A percentile compares a stretch with the other conserved stretches of the same genome.
Conservation (phyloP, 1,139 yeast species). For the Meyerozyma elateridarum region DNA sequence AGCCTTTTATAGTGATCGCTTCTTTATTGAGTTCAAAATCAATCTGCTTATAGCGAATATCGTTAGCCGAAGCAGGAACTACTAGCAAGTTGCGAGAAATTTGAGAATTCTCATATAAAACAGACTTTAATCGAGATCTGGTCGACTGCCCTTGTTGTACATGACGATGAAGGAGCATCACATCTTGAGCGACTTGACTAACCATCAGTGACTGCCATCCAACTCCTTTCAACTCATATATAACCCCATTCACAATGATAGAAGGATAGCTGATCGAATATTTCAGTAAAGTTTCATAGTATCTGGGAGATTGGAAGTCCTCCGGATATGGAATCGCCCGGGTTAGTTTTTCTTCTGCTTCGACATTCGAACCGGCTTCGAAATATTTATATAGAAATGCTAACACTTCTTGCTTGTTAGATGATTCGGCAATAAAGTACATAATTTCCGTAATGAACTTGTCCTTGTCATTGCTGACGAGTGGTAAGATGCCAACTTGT, state of each 20-base stretch:
- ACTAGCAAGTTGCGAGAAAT: slow-evolving; percentile 29
- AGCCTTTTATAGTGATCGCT: slow-evolving; percentile 16
- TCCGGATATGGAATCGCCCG: slow-evolving; percentile 16
- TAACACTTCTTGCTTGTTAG: slow-evolving; percentile 32
- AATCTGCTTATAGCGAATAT: slow-evolving; percentile 30
- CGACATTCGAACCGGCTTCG: slow-evolving; percentile 21
- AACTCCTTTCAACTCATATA: slow-evolving; percentile 34
- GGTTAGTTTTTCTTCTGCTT: slow-evolving; percentile 24
- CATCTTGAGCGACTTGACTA: slow-evolving; percentile 36
- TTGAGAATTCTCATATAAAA: slow-evolving; percentile 32
- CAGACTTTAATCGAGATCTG: slow-evolving; percentile 19
- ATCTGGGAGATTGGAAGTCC: slow-evolving; percentile 11
- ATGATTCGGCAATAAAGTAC: slow-evolving; percentile 28
- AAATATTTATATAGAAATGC: slow-evolving; percentile 38
- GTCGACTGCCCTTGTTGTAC: slow-evolving; percentile 15
- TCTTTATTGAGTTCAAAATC: slow-evolving; percentile 24
- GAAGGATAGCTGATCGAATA: slow-evolving; percentile 46
- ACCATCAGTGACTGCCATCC: slow-evolving; percentile 40
- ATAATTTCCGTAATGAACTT: slow-evolving; percentile 26
- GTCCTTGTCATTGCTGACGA: slow-evolving; percentile 31
- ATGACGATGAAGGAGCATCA: slow-evolving; percentile 22
- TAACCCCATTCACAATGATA: slow-evolving; percentile 70
- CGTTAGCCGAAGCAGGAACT: slow-evolving; percentile 30
- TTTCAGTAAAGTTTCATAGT: slow-evolving; percentile 15
- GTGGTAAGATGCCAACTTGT: slow-evolving; percentile 76